A percentile compares a stretch with the other conserved stretches of the same genome.
Conservation (phyloP, 2,329 filamentous ascomycete genomes). For the Aspergillus fructus region DNA sequence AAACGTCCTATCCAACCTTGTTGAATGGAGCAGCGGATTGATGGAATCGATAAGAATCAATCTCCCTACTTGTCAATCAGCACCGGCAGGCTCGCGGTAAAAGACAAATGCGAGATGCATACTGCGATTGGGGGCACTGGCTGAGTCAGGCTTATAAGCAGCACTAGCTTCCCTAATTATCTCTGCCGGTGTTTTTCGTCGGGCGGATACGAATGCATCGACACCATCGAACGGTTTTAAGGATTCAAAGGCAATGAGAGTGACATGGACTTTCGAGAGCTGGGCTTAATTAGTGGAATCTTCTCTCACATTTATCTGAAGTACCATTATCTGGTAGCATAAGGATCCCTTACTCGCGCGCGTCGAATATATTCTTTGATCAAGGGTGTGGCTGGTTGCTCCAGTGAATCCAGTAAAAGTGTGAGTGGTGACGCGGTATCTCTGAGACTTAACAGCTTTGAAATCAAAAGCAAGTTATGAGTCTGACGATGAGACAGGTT, state of each 20-base stretch:
- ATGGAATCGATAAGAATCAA: conserved; percentile 80
- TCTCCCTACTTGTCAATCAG: conserved; percentile 51
- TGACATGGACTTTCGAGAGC: conserved; percentile 63
- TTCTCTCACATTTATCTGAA: background rate
- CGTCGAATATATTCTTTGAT: conserved; percentile 71
- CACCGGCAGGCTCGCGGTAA: background rate
- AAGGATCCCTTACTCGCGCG: conserved; percentile 60
- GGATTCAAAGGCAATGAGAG: conserved; percentile 78
- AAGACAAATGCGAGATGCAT: conserved; percentile 12
- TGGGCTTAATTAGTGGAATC: conserved; percentile 10
- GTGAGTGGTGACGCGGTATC: conserved; percentile 84
- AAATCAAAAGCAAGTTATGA: conserved; percentile 79
- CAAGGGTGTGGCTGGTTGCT: conserved; percentile 73
- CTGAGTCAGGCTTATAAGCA: conserved; percentile 23
- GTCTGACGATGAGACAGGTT: conserved; percentile 66
- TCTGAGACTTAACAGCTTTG: conserved; percentile 75
- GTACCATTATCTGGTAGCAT: background rate
- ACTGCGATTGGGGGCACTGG: conserved; percentile 27
- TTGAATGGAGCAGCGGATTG: conserved; percentile 57
- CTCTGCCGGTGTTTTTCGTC: conserved; percentile 56
- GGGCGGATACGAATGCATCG: conserved; percentile 66
- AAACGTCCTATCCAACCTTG: conserved; percentile 48
- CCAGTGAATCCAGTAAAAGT: conserved; percentile 77
- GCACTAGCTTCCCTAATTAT: conserved; percentile 62
- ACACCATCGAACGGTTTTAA: conserved; percentile 62